These are phyloP conservation scores for Neurospora sp. DNA, from an alignment of 495 filamentous ascomycete species.

Conservation along the genomic window DNA sequence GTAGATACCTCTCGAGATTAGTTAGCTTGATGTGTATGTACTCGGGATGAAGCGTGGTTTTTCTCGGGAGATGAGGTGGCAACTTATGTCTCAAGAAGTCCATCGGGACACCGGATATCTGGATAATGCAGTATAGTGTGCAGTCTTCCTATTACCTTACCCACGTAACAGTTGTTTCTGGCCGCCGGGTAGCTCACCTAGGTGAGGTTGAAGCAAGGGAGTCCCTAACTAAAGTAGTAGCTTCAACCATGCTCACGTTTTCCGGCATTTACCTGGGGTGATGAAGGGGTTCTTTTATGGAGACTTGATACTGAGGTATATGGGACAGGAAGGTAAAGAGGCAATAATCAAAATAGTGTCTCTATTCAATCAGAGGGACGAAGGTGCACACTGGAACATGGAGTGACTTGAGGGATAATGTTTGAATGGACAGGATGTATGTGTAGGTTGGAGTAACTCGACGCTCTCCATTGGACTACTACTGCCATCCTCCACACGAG, in stretches of 20 bases:
- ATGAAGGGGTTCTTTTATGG: no score
- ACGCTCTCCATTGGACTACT: background rate
- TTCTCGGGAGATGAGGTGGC: no score
- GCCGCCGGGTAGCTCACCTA: background rate
- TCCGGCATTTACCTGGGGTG: background rate
- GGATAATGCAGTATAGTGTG: no score
- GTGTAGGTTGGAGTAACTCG: background rate
- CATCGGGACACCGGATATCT: no score
- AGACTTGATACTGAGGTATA: background rate
- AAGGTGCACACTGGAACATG: background rate
- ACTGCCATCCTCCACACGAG: background rate
- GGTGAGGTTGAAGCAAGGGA: no score
- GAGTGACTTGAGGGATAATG: background rate
- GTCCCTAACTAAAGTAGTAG: background rate
- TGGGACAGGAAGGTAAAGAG: background rate
- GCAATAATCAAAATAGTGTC: background rate
- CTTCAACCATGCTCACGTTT: rapidly evolving
- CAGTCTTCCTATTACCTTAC: background rate
- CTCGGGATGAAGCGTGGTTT: no score
- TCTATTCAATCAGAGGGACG: background rate
- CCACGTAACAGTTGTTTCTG: background rate
- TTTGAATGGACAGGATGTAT: background rate
- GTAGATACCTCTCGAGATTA: no score
- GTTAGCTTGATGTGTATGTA: no score
- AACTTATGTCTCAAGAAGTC: no score